phyloP scores from a whole-genome alignment of 768 basidiomycete species.

The Austroboletus eburneus region DNA sequence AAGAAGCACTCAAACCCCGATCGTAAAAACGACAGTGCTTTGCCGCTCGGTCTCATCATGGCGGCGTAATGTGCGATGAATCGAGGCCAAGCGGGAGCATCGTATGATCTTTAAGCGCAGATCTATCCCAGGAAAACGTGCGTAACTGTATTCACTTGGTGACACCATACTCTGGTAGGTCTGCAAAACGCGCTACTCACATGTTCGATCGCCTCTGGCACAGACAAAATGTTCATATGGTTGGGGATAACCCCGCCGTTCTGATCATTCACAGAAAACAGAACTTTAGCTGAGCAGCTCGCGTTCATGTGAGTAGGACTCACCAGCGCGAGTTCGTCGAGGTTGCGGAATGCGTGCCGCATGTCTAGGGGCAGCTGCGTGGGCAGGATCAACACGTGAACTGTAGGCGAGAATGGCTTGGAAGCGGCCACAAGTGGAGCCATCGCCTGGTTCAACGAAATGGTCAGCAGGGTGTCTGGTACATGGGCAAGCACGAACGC shows the following conservation, averaged over 20 bases:
- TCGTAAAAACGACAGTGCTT: too few species aligned
- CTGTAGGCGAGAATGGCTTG: conserved; percentile 66
- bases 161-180: neutral
- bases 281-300: neutral
- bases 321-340: conserved; percentile 63
- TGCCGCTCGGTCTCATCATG: conserved; percentile 7
- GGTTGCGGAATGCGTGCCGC: conserved; percentile 57
- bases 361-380: conserved; percentile 73
- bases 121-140: conserved; percentile 48
- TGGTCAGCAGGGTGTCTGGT: neutral
- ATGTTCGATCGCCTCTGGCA: conserved; percentile 52
- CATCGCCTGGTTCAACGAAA: conserved; percentile 41
- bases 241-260: conserved; percentile 55
- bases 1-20: too few species aligned
- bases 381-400: conserved; percentile 72
- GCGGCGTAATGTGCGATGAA: conserved; percentile 18
- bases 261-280: conserved; percentile 34
- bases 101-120: conserved; percentile 41
- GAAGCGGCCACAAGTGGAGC: conserved; percentile 45
- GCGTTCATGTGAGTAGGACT: conserved; percentile 17
- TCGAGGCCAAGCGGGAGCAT: conserved; percentile 59
- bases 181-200: conserved; percentile 33
- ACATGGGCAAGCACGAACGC: neutral
- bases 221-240: conserved; percentile 73
- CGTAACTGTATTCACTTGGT: conserved; percentile 42